Evolutionary conservation across 1,284 basidiomycete genomes (phyloP).

Genomic region (Pseudozyma thailandica): DNA sequence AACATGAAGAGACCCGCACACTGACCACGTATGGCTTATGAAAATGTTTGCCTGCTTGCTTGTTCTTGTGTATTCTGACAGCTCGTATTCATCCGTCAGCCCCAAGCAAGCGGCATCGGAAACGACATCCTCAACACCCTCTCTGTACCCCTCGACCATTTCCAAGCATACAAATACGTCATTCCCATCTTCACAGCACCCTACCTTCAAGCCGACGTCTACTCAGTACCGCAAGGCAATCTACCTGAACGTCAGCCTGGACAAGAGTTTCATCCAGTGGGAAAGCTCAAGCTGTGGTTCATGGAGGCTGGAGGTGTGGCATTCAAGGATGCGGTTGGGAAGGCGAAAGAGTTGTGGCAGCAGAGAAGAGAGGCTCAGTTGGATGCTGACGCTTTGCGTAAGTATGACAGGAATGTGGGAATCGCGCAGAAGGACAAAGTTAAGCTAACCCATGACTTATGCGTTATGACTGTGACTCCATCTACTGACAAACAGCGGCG

Average conservation of each 20-base stretch:
- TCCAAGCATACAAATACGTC: constrained; percentile 45
- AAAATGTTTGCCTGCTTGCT: too few relatives aligned
- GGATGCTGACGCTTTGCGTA: constrained; percentile 52
- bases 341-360: constrained; percentile 21
- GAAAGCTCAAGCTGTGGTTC: constrained; percentile 58
- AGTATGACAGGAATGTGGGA: constrained; percentile 2
- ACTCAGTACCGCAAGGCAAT: constrained; percentile 53
- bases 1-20: too few relatives aligned
- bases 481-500: constrained; percentile 11
- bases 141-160: constrained; percentile 51
- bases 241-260: constrained; percentile 47
- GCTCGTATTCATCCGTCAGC: constrained; percentile 53
- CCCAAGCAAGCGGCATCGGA: constrained; percentile 16
- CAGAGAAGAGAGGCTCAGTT: constrained; percentile 18
- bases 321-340: constrained; percentile 54
- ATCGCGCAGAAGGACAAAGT: not conserved
- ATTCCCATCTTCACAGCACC: constrained; percentile 60
- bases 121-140: constrained; percentile 31
- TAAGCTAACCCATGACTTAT: not conserved
- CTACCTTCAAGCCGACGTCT: constrained; percentile 52
- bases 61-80: too few relatives aligned
- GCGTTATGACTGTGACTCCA: not conserved
- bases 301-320: constrained; percentile 51
- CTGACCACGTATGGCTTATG: too few relatives aligned
- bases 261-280: constrained; percentile 27